Conservation (phyloP, 78 protist genomes). For the Protostelium mycophagum region DNA sequence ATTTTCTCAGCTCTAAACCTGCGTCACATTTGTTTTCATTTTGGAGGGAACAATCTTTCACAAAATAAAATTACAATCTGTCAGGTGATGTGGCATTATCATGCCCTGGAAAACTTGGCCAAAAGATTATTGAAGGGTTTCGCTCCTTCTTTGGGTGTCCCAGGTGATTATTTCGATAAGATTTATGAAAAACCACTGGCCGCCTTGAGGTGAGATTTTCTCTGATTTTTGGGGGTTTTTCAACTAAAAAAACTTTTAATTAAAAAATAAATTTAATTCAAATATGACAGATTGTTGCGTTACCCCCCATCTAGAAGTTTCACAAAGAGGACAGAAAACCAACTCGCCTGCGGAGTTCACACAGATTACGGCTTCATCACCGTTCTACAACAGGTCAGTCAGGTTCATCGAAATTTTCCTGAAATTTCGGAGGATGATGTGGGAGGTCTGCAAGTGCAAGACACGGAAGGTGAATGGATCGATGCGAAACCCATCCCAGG, state of each 20-base stretch:
- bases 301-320: not conserved
- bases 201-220: not conserved
- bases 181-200: not conserved
- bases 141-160: not conserved
- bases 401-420: too few relatives aligned
- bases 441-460: not conserved
- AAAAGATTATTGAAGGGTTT: not conserved
- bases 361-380: not conserved
- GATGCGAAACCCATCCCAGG: not conserved
- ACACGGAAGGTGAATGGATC: not conserved
- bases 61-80: too few relatives aligned
- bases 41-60: not conserved
- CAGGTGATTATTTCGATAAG: not conserved
- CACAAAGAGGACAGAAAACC: not conserved
- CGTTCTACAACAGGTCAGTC: not conserved
- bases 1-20: too few relatives aligned
- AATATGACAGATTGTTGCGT: not conserved
- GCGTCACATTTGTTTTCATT: not conserved
- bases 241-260: too few relatives aligned
- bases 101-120: not conserved
- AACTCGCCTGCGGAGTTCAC: not conserved
- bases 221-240: too few relatives aligned
- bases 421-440: not conserved
- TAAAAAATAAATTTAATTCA: too few relatives aligned
- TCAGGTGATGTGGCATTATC: not conserved